Percentiles rank a stretch among this genome's conserved stretches.
phyloP scores from a whole-genome alignment of 805 yeast species.

The Lachancea cidri region DNA sequence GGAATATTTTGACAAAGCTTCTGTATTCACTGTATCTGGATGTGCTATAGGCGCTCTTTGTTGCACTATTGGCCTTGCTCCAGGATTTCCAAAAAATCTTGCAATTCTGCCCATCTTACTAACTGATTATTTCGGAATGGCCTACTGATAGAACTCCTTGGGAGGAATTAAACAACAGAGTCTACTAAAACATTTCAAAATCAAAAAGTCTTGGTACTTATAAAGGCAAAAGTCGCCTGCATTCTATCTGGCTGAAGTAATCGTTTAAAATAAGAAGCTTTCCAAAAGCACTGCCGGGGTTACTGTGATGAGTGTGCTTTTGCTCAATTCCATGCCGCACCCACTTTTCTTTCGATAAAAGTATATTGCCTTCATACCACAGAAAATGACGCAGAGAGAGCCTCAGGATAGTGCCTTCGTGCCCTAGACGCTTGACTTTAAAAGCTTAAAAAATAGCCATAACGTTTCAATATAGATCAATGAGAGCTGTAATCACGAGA shows the following conservation, averaged over 20 bases:
- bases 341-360: neutral
- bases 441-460: neutral
- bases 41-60: conserved; percentile 16
- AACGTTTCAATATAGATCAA: too few species aligned
- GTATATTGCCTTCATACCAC: neutral
- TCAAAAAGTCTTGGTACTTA: neutral
- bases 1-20: conserved; percentile 1
- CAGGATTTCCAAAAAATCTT: conserved; percentile 23
- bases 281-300: neutral
- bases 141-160: too few species aligned
- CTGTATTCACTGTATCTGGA: neutral
- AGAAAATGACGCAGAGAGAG: neutral
- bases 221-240: neutral
- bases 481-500: too few species aligned
- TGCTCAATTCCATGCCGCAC: neutral
- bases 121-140: too few species aligned
- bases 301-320: neutral
- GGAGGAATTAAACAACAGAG: too few species aligned
- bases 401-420: neutral
- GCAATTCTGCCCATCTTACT: conserved; percentile 18
- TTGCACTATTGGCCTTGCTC: conserved; percentile 12
- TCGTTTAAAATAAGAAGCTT: neutral
- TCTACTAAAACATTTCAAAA: neutral
- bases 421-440: neutral
- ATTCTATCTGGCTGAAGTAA: neutral